These are phyloP conservation scores for Phaffomyces thermotolerans DNA, from an alignment of 805 yeast genomes.

Conservation along the genomic window DNA sequence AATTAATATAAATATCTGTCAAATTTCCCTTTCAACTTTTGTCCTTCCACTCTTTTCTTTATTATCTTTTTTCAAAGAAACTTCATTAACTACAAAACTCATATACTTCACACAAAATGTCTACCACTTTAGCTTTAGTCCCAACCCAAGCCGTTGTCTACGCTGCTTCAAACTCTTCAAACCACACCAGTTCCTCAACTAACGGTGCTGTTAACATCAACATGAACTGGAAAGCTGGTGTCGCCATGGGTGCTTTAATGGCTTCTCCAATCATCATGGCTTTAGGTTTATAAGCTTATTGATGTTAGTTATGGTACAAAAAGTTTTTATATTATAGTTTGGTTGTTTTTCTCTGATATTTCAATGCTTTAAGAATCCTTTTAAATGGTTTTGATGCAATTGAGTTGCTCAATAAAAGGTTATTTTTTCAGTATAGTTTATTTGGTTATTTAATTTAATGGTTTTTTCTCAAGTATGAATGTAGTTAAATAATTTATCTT, in stretches of 20 bases:
- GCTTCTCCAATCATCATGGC: conserved; percentile 30
- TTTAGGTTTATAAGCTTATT: conserved; percentile 22
- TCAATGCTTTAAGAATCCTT: too few species aligned
- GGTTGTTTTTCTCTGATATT: too few species aligned
- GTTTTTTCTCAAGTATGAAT: too few species aligned
- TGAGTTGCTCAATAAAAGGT: too few species aligned
- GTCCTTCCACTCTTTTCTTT: background rate
- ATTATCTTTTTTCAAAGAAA: background rate
- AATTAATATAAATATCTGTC: conserved; percentile 3
- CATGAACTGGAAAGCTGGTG: conserved; percentile 35
- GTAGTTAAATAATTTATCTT: too few species aligned
- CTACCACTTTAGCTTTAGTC: conserved; percentile 20
- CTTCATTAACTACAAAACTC: background rate
- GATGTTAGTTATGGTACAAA: background rate
- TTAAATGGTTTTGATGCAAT: too few species aligned
- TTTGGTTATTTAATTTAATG: background rate
- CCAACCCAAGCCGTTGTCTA: conserved; percentile 24
- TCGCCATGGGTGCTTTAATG: conserved; percentile 31
- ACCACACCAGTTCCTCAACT: conserved; percentile 13
- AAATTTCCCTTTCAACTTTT: background rate
- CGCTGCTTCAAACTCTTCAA: conserved; percentile 17
- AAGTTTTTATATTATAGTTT: background rate
- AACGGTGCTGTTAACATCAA: conserved; percentile 28
- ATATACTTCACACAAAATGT: conserved; percentile 10
- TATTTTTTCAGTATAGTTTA: too few species aligned